Conservation (phyloP, 2,329 filamentous ascomycete genomes). For the Paecilomyces dactylethromorphus region DNA sequence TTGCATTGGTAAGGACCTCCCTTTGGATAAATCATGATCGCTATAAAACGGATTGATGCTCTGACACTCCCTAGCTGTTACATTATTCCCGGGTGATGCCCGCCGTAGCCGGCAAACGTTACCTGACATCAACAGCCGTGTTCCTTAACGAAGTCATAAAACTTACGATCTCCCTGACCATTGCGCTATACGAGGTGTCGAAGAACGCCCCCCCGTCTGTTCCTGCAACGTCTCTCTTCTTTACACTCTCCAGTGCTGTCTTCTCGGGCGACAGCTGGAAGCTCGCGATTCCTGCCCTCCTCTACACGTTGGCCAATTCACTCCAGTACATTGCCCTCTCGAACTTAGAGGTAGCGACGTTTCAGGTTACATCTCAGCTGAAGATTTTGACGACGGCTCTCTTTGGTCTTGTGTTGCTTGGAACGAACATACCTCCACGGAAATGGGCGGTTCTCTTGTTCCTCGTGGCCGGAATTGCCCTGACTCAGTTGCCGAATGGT, state of each 20-base stretch:
- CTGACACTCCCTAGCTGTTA: conserved; percentile 57
- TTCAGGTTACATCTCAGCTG: conserved; percentile 87
- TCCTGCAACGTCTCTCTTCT: conserved; percentile 71
- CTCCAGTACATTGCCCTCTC: conserved; percentile 87
- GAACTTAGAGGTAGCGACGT: conserved; percentile 86
- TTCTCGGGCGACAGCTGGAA: conserved; percentile 94
- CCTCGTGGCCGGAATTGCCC: conserved; percentile 72
- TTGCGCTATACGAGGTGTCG: conserved; percentile 83
- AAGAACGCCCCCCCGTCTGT: conserved; percentile 69
- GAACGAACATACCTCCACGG: conserved; percentile 60
- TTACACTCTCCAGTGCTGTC: conserved; percentile 70
- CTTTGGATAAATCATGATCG: neutral
- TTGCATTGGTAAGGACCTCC: conserved; percentile 31
- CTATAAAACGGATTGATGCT: neutral
- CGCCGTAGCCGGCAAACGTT: conserved; percentile 72
- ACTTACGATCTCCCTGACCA: conserved; percentile 74
- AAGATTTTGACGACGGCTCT: conserved; percentile 89
- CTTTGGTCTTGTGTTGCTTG: conserved; percentile 74
- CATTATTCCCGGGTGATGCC: conserved; percentile 96
- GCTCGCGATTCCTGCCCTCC: conserved; percentile 74
- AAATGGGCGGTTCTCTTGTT: conserved; percentile 77
- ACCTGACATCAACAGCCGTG: conserved; percentile 89
- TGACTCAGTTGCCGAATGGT: conserved; percentile 71
- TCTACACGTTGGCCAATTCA: conserved; percentile 92
- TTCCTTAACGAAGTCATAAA: conserved; percentile 92